These are phyloP conservation scores for Apodospora peruviana DNA, from an alignment of 495 filamentous ascomycete genomes.

Conservation along the genomic window DNA sequence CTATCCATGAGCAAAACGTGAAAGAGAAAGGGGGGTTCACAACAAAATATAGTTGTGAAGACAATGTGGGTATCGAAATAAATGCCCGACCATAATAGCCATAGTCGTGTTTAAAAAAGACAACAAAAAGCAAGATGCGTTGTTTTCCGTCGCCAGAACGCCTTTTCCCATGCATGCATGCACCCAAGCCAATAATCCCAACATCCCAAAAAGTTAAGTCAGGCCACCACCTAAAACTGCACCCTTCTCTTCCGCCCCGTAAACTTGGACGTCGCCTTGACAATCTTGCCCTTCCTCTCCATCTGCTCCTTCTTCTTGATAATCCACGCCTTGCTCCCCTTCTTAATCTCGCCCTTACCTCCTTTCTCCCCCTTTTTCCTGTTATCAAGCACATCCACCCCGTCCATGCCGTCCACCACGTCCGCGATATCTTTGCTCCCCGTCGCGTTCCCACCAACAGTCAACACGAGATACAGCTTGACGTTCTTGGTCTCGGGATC, in stretches of 20 bases:
- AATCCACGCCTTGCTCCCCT: conserved; percentile 88
- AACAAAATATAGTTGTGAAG: no score
- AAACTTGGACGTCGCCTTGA: conserved; percentile 85
- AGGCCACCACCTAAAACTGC: conserved; percentile 36
- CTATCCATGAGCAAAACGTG: no score
- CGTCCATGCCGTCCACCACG: conserved; percentile 80
- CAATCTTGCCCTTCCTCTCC: conserved; percentile 88
- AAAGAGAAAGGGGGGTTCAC: no score
- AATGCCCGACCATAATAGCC: no score
- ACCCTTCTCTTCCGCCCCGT: conserved; percentile 80
- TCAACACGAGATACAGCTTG: conserved; percentile 91
- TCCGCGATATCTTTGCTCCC: conserved; percentile 73
- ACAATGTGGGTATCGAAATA: no score
- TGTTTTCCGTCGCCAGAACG: not conserved
- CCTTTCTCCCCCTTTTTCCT: conserved; percentile 47
- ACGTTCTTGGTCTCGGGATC: conserved; percentile 91
- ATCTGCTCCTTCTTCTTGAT: conserved; percentile 93
- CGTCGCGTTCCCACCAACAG: conserved; percentile 75
- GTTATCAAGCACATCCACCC: conserved; percentile 75
- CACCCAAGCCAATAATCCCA: not conserved
- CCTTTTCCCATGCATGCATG: not conserved
- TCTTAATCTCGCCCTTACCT: conserved; percentile 52
- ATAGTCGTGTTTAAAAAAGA: no score
- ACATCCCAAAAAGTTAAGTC: no score
- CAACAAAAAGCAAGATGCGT: no score